A percentile compares a stretch with the other conserved stretches of the same genome.
phyloP scores from a whole-genome alignment of 1,139 yeast species.

The Candida pseudoviswanathii region DNA sequence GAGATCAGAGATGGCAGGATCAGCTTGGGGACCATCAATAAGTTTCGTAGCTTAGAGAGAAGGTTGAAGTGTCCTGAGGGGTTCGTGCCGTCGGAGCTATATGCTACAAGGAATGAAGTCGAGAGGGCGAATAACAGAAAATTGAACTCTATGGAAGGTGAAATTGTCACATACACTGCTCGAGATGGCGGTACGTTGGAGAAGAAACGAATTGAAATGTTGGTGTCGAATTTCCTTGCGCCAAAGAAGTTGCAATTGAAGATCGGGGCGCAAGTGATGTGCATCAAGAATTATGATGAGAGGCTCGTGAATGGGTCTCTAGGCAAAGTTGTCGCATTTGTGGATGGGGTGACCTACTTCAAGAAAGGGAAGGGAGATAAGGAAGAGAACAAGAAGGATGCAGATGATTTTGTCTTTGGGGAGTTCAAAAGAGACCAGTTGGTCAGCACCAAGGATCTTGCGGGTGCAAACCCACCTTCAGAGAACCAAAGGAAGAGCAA shows the following conservation, averaged over 20 bases:
- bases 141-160: conserved; percentile 54
- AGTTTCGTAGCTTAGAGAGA: conserved; percentile 60
- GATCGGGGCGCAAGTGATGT: conserved; percentile 93
- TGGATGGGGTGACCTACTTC: conserved; percentile 41
- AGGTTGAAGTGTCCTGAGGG: conserved; percentile 63
- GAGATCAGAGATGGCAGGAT: conserved; percentile 81
- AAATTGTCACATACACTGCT: conserved; percentile 51
- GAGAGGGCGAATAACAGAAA: conserved; percentile 70
- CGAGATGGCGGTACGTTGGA: conserved; percentile 63
- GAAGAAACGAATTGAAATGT: conserved; percentile 43
- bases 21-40: conserved; percentile 50
- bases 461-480: conserved; percentile 9
- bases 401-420: neutral
- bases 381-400: neutral
- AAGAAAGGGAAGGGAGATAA: conserved; percentile 6
- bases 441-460: conserved; percentile 8
- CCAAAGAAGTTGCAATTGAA: conserved; percentile 65
- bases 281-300: conserved; percentile 86
- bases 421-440: conserved; percentile 1
- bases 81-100: conserved; percentile 83
- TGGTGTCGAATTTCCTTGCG: conserved; percentile 71
- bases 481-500: conserved; percentile 24
- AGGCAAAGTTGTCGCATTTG: conserved; percentile 66
- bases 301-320: conserved; percentile 89
- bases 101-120: conserved; percentile 82